These are phyloP conservation scores for Alternaria arbusti DNA, from an alignment of 2,329 filamentous ascomycete genomes.

Conservation along the genomic window DNA sequence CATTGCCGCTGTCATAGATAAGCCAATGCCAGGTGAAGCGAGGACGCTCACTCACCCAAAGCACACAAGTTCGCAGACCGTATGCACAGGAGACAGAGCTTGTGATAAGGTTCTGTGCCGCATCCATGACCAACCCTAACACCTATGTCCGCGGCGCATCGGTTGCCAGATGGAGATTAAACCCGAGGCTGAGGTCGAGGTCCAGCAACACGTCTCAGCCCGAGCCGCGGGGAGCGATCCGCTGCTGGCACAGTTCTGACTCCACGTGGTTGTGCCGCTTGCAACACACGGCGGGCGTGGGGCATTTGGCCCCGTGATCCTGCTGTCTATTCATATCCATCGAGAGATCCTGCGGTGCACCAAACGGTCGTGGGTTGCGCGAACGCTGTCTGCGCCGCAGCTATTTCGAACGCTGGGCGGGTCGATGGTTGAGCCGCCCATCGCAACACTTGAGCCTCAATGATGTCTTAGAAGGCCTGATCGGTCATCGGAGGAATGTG, in stretches of 20 bases:
- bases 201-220: background rate
- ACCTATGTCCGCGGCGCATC: background rate
- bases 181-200: slow-evolving; percentile 1
- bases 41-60: background rate
- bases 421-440: background rate
- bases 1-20: background rate
- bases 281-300: background rate
- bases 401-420: slow-evolving; percentile 1
- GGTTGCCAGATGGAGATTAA: background rate
- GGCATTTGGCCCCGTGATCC: background rate
- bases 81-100: background rate
- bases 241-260: background rate
- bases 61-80: background rate
- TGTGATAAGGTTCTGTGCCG: background rate
- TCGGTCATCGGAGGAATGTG: background rate
- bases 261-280: slow-evolving; percentile 3
- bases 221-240: background rate
- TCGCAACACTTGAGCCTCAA: slow-evolving; percentile 1
- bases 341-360: background rate
- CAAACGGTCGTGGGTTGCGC: background rate
- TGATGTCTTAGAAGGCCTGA: background rate
- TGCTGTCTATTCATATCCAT: slow-evolving; percentile 6
- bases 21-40: background rate
- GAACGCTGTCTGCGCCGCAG: background rate
- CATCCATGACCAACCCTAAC: background rate